Conservation (phyloP, 2,329 filamentous ascomycete species). For the Colletotrichum neosansevieriae region DNA sequence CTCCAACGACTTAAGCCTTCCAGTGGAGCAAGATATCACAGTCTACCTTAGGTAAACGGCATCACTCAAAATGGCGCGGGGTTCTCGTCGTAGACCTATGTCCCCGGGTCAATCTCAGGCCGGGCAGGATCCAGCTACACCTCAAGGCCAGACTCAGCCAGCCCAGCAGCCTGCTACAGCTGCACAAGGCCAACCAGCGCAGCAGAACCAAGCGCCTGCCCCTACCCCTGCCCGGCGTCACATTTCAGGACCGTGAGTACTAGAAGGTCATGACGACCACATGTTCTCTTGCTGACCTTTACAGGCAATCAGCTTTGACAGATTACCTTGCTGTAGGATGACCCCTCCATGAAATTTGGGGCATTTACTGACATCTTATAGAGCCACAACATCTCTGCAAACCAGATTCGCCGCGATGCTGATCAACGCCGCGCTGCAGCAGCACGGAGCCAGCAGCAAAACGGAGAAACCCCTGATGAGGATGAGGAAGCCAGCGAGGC, state of each 20-base stretch:
- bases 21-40: not conserved
- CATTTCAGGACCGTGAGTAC: conserved; percentile 37
- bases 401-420: conserved; percentile 65
- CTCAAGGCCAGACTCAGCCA: conserved; percentile 10
- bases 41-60: not conserved
- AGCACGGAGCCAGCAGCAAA: conserved; percentile 44
- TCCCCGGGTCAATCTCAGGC: conserved; percentile 1
- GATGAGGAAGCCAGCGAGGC: conserved; percentile 40
- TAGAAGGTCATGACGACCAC: not conserved
- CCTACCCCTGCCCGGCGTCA: conserved; percentile 23
- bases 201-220: conserved; percentile 10
- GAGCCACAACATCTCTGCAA: conserved; percentile 79
- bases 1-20: not conserved
- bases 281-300: not conserved
- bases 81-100: not conserved
- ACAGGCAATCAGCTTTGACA: conserved; percentile 65
- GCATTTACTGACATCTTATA: conserved; percentile 45
- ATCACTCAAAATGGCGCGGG: conserved; percentile 3
- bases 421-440: conserved; percentile 55
- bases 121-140: conserved; percentile 6
- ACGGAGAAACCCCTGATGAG: conserved; percentile 41
- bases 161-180: conserved; percentile 4
- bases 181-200: conserved; percentile 22
- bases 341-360: not conserved
- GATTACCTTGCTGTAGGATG: conserved; percentile 63